Evolutionary conservation across 805 yeast species (phyloP), one percentile per base, ranked within the genome.

Genomic region (Wickerhamiella allomyrinae): DNA sequence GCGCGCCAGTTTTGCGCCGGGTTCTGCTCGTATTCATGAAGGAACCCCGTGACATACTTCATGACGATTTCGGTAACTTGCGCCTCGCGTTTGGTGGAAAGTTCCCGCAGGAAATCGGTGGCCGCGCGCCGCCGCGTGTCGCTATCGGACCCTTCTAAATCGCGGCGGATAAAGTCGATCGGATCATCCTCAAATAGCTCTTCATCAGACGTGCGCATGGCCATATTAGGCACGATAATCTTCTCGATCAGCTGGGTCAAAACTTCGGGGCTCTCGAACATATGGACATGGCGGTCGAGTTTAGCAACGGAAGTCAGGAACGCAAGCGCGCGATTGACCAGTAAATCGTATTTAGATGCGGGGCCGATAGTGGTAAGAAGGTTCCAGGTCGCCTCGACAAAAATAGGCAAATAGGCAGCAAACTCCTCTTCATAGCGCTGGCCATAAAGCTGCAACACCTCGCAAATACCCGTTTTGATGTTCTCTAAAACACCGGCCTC

Each of bases 141-240:
- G 11, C 80, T 73, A 57, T 89, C 97, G 0, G 94, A 78, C 5
- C 97, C 97, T 62, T 93, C 98, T 37, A 93, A 67, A 60, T 91
- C 98, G 47, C 94, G 72, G 55, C 97, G 73, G 17, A 87, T 87
- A 57, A 71, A 91, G 54, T 84, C 93, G 42, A 91, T 79, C 29
- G 98, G 98, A 57, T 91, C 98, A 61, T 91, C 98, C 61, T 91
- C 98, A 59, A 91, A 89, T 47, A 79, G 61, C 60, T 93, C 98
- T 54, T 84, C 85, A 57, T 91, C 99, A 2, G 80, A 69, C 44
- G 81, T 89, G 55, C 97, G 76, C 46, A 91, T 70, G 9, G 77
- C 72, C 52, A 87, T 76, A 58, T 91, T 91, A 29, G 98, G 98
- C 48, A 91, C 68, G 40, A 91, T 76, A 48, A 91, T 80, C 51